These are phyloP conservation scores for Panicum virgatum DNA, from an alignment of 202 grass and related monocot species.

Conservation along the genomic window DNA sequence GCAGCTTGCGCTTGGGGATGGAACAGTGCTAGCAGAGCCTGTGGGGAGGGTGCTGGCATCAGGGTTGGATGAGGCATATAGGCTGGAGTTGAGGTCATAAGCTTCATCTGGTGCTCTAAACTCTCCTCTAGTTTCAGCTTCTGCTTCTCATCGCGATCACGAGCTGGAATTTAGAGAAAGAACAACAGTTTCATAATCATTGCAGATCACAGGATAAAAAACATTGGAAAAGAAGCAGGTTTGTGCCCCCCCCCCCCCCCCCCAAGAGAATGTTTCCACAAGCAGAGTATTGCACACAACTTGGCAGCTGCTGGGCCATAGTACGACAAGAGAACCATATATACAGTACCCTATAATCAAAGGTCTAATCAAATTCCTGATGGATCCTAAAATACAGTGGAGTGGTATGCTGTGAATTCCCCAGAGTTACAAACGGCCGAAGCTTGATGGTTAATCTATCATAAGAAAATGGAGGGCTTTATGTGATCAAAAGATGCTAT, in stretches of 20 bases:
- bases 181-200: background rate
- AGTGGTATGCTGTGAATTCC: background rate
- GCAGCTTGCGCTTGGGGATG: constrained; percentile 39
- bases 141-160: constrained; percentile 67
- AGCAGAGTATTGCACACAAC: background rate
- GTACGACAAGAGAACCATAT: constrained; percentile 2
- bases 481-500: background rate
- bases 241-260: too few relatives aligned
- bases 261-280: background rate
- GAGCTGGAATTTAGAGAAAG: constrained; percentile 35
- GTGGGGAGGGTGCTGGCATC: constrained; percentile 48
- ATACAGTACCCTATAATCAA: background rate
- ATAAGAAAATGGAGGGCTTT: background rate
- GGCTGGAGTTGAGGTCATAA: constrained; percentile 47
- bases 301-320: background rate
- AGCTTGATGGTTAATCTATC: background rate
- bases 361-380: background rate
- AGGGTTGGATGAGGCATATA: constrained; percentile 58
- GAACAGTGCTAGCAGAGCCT: constrained; percentile 49
- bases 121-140: constrained; percentile 63
- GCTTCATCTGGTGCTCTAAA: constrained; percentile 68
- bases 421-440: background rate
- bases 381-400: background rate
- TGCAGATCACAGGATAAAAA: background rate
- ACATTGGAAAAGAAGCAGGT: background rate